These are phyloP conservation scores for Mucor piriformis DNA, from an alignment of 371 early-diverging fungal species.

Conservation along the genomic window DNA sequence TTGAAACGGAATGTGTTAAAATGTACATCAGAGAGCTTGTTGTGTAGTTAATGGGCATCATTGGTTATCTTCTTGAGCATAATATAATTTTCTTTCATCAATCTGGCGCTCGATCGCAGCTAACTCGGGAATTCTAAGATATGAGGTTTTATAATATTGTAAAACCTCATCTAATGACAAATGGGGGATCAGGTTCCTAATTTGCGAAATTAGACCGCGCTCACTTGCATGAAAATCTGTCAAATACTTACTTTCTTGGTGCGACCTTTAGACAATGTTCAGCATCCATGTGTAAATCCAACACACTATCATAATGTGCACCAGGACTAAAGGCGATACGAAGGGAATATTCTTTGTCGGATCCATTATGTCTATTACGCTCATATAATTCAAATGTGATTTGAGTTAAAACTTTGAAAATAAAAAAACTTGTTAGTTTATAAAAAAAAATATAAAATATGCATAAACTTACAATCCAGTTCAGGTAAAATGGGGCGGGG, in stretches of 20 bases:
- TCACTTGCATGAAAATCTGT: neutral
- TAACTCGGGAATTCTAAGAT: constrained; percentile 45
- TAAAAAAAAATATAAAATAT: neutral
- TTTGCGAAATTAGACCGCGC: neutral
- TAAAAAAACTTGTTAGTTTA: neutral
- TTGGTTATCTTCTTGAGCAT: constrained; percentile 53
- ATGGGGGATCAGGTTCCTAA: constrained; percentile 46
- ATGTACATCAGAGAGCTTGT: neutral
- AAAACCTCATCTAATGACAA: constrained; percentile 48
- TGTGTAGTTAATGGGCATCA: constrained; percentile 1
- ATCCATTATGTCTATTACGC: constrained; percentile 63
- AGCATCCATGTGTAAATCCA: constrained; percentile 87
- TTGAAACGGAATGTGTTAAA: neutral
- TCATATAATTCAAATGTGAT: constrained; percentile 98
- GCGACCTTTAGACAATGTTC: constrained; percentile 89
- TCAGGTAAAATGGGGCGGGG: constrained; percentile 74
- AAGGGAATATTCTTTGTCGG: constrained; percentile 80
- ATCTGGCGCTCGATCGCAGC: constrained; percentile 47
- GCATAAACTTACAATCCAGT: constrained; percentile 80
- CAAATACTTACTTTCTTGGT: constrained; percentile 56
- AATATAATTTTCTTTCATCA: constrained; percentile 45
- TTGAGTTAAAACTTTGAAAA: constrained; percentile 78
- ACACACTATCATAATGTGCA: constrained; percentile 86
- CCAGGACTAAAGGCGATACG: constrained; percentile 92
- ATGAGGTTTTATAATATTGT: constrained; percentile 35